phyloP scores from a whole-genome alignment of 179 eudicot genomes.

The Pouteria campechiana region DNA sequence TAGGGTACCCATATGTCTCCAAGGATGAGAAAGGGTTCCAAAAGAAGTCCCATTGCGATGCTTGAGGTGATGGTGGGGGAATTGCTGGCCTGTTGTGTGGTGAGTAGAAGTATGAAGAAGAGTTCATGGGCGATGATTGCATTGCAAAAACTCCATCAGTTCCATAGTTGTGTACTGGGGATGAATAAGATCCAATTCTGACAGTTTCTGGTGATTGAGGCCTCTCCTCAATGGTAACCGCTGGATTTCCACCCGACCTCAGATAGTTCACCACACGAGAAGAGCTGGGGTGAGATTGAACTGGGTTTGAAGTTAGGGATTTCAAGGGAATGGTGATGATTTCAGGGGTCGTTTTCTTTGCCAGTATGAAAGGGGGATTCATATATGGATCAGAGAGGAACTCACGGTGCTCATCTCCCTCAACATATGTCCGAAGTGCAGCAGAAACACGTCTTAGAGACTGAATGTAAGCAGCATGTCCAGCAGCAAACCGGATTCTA shows the following conservation, averaged over 20 bases:
- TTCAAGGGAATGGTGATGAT: constrained; percentile 71
- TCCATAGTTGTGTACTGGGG: constrained; percentile 53
- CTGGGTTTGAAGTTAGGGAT: constrained; percentile 42
- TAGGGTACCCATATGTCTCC: constrained; percentile 76
- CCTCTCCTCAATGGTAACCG: constrained; percentile 65
- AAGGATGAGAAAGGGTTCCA: constrained; percentile 96
- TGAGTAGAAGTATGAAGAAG: constrained; percentile 39
- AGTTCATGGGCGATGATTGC: constrained; percentile 53
- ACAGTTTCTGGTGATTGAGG: constrained; percentile 72
- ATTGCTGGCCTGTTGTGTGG: constrained; percentile 41
- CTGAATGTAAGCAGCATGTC: constrained; percentile 74
- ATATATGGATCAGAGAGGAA: constrained; percentile 49
- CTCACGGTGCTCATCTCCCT: constrained; percentile 81
- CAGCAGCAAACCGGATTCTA: constrained; percentile 57
- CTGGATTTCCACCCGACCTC: constrained; percentile 58
- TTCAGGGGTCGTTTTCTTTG: constrained; percentile 43
- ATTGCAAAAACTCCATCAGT: constrained; percentile 60
- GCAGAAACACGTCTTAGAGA: constrained; percentile 71
- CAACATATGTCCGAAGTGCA: constrained; percentile 78
- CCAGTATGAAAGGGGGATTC: constrained; percentile 42
- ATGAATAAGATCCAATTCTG: constrained; percentile 47
- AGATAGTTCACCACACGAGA: constrained; percentile 51
- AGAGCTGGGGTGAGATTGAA: constrained; percentile 37
- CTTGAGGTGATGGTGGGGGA: constrained; percentile 74
- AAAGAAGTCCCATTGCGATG: constrained; percentile 90